Base-by-base conservation (phyloP, 352 stramenopile genomes). In the Lagenidium giganteum region DNA sequence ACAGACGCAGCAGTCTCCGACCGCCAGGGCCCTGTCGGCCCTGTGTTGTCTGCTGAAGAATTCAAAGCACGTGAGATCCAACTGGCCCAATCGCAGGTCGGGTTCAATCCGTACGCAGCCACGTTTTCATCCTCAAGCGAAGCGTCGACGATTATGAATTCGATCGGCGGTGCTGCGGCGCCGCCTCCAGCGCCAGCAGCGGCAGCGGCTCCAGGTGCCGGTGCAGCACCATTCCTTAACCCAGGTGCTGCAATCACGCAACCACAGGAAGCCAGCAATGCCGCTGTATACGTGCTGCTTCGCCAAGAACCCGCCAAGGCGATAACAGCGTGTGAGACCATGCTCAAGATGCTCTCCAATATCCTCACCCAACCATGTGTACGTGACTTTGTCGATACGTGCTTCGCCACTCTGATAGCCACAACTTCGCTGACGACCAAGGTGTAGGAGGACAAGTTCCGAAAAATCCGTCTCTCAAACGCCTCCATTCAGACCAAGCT, bases 311-410 rank as follows among this genome's bases (percentile, higher is more conserved):
- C 73, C 5, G 1, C 28, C 7, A 39, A 40, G 11, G 76, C 76
- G 23, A 83, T 88, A 29, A 57, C 61, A 2, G 76, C 72, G 0
- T 58, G 70, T 1, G 66, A 88, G 48, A 83, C 68, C 27, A 61
- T 88, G 42, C 65, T 83, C 41, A 88, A 84, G 47, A 79, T 88
- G 57, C 56, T 88, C 25, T 59, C 42, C 32, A 88, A 88, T 30
- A 68, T 88, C 27, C 26, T 80, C 7, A 67, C 75, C 38, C 82
- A 74, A 38, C 76, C 76, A 12, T 40, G 72, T 71, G 75, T 83
- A 31, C 25, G 55, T 43, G 20, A 3, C 1, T 32, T 36, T 27
- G 18, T 51, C 39, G 4, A 12, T 27, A 11, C n/a, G 24, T 30
- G 40, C 8, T 7, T 29, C 20, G 12, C 6, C 21, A 16, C 13